Evolutionary conservation across 116 monocot species (phyloP).

Genomic region (Cymodocea nodosa): DNA sequence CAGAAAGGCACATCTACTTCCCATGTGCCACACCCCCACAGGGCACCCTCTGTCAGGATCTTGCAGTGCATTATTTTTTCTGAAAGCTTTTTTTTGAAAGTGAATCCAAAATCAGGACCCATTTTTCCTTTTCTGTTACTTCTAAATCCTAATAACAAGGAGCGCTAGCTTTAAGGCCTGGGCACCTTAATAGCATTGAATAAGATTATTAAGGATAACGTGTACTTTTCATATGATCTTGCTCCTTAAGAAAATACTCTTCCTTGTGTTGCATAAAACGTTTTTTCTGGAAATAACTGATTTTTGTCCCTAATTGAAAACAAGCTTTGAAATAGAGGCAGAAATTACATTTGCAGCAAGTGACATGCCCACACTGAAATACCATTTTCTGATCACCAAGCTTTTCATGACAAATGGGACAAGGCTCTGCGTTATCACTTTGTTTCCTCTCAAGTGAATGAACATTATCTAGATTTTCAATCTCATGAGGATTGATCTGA

Average conservation of each 20-base stretch:
- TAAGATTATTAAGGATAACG: too few species aligned
- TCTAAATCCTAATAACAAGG: too few species aligned
- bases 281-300: background rate
- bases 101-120: too few species aligned
- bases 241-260: background rate
- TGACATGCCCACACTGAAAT: constrained; percentile 87
- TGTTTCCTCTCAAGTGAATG: background rate
- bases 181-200: too few species aligned
- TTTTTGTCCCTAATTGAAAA: background rate
- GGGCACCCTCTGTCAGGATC: too few species aligned
- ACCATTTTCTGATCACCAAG: constrained; percentile 72
- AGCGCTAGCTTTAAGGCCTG: too few species aligned
- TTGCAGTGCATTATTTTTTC: too few species aligned
- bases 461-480: background rate
- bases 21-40: too few species aligned
- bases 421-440: constrained; percentile 43
- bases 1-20: too few species aligned
- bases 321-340: background rate
- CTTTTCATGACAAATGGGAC: constrained; percentile 89
- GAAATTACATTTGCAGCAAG: constrained; percentile 94
- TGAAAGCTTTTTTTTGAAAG: too few species aligned
- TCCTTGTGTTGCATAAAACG: background rate
- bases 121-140: too few species aligned
- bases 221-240: background rate
- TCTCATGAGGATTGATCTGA: constrained; percentile 5